Evolutionary conservation across 768 basidiomycete species (phyloP).

Genomic region (Pleurotus cornucopiae): DNA sequence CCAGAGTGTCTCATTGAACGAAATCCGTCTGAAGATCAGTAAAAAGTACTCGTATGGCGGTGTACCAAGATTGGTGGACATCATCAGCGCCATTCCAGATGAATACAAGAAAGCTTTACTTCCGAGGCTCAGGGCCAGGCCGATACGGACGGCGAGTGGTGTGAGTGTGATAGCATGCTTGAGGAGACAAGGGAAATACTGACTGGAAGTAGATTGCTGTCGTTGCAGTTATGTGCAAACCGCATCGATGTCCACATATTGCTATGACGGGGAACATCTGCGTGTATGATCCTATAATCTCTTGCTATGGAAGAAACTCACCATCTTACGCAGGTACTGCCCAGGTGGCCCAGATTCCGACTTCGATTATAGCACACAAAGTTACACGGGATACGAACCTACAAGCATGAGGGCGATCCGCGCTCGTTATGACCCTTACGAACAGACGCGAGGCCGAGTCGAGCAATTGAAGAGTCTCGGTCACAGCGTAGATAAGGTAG

Average conservation of each 20-base stretch:
- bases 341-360: conserved; percentile 99
- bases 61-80: conserved; percentile 92
- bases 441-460: conserved; percentile 91
- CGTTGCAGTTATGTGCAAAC: conserved; percentile 99
- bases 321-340: conserved; percentile 63
- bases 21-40: conserved; percentile 80
- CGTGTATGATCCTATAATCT: conserved; percentile 55
- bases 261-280: conserved; percentile 99
- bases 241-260: conserved; percentile 98
- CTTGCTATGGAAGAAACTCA: not conserved
- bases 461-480: conserved; percentile 96
- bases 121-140: conserved; percentile 87
- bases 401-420: conserved; percentile 99
- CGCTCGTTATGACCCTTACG: conserved; percentile 92
- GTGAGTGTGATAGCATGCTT: conserved; percentile 39
- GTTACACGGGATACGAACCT: conserved; percentile 92
- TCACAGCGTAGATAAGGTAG: conserved; percentile 94
- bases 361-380: conserved; percentile 98
- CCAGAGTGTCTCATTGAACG: conserved; percentile 79
- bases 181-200: not conserved
- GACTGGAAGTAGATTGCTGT: conserved; percentile 74
- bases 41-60: conserved; percentile 87
- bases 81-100: conserved; percentile 97
- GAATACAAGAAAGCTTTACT: conserved; percentile 91
- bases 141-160: conserved; percentile 94